Evolutionary conservation across 208 protist species (phyloP).

Genomic region (Wallacemonas rigidus): DNA sequence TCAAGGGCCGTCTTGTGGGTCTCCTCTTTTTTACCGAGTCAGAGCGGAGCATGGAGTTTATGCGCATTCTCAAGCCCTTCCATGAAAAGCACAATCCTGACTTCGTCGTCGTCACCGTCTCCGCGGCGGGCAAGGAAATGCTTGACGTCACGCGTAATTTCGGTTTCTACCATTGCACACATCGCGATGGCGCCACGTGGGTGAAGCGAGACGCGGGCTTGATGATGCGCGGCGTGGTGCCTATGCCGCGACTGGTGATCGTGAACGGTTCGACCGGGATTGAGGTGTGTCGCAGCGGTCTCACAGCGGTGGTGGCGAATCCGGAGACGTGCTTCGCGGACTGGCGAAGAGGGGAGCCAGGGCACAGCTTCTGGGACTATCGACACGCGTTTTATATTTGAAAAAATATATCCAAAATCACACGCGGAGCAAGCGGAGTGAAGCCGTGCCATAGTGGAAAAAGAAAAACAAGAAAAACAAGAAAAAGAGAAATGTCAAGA

Average conservation of each 20-base stretch:
- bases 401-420: constrained; percentile 3
- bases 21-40: constrained; percentile 83
- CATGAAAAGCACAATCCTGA: constrained; percentile 57
- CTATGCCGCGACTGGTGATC: constrained; percentile 67
- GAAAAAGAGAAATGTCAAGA: not conserved
- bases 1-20: constrained; percentile 76
- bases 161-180: constrained; percentile 82
- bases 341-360: constrained; percentile 49
- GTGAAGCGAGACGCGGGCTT: constrained; percentile 69
- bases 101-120: constrained; percentile 77
- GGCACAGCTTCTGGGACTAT: constrained; percentile 46
- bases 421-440: not conserved
- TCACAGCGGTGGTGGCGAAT: constrained; percentile 62
- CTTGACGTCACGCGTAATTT: constrained; percentile 58
- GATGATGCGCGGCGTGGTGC: constrained; percentile 41
- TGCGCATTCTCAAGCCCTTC: constrained; percentile 56
- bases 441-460: not conserved
- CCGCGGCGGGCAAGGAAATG: constrained; percentile 68
- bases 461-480: not conserved
- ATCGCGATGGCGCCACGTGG: constrained; percentile 75
- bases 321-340: constrained; percentile 68
- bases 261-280: constrained; percentile 65
- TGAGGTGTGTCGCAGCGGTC: constrained; percentile 63
- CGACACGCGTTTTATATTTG: constrained; percentile 33
- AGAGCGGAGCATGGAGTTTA: constrained; percentile 67